phyloP scores from a whole-genome alignment of 257 asterid species.

The Plantago elongata region DNA sequence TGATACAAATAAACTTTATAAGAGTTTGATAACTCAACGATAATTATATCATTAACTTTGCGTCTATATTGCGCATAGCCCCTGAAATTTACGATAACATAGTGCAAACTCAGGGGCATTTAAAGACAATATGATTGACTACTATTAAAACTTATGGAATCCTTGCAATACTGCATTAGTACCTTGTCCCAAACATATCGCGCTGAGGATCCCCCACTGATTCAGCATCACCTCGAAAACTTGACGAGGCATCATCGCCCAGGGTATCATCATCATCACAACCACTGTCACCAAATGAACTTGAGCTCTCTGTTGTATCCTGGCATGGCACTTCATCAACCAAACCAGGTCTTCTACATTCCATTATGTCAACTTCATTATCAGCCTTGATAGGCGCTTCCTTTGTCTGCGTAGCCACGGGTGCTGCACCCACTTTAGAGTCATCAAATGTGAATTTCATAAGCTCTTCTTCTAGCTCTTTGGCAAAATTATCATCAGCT shows the following conservation, averaged over 20 bases:
- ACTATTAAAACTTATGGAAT: not conserved
- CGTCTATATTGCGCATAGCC: not conserved
- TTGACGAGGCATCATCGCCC: constrained; percentile 37
- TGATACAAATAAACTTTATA: not conserved
- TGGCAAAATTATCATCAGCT: constrained; percentile 26
- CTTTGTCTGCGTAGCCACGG: constrained; percentile 21
- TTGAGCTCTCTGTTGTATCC: constrained; percentile 62
- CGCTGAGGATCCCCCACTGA: constrained; percentile 24
- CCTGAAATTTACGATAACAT: not conserved
- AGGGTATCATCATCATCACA: constrained; percentile 34
- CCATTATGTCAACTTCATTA: constrained; percentile 31
- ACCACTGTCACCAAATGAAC: constrained; percentile 62
- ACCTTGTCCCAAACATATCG: constrained; percentile 30
- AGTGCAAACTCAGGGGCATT: not conserved
- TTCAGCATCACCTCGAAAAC: constrained; percentile 25
- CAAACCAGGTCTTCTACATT: constrained; percentile 32
- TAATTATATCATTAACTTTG: not conserved
- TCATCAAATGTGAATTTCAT: constrained; percentile 51
- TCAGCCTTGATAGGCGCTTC: constrained; percentile 18
- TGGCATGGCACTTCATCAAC: constrained; percentile 32
- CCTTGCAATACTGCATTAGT: constrained; percentile 4
- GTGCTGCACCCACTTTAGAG: constrained; percentile 17
- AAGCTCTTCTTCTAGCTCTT: constrained; percentile 51
- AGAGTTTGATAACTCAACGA: not conserved
- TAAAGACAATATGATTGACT: not conserved